Evolutionary conservation across 2,329 filamentous ascomycete species (phyloP).

Genomic region (Cytospora schulzeri): DNA sequence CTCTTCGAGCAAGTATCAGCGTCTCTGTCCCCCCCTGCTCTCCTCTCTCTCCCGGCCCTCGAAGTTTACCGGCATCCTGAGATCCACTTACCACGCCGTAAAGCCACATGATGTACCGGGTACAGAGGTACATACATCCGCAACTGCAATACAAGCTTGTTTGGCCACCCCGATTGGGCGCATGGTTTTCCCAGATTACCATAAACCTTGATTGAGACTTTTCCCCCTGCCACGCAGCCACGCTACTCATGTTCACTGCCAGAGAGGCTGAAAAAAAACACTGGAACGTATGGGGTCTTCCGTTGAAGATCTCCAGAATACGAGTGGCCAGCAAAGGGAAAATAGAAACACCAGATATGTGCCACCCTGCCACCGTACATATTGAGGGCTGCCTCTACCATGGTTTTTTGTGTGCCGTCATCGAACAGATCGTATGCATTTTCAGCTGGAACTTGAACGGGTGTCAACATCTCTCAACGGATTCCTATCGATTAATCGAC

Average conservation of each 20-base stretch:
- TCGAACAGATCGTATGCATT: neutral
- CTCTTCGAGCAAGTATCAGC: neutral
- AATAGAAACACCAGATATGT: constrained; percentile 20
- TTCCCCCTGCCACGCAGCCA: constrained; percentile 11
- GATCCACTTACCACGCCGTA: neutral
- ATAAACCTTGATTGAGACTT: constrained; percentile 13
- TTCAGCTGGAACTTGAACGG: neutral
- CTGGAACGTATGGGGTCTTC: constrained; percentile 5
- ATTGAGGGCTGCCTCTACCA: constrained; percentile 10
- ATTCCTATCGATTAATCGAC: constrained; percentile 5
- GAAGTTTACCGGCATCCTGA: neutral
- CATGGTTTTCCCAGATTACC: neutral
- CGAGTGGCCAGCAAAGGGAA: constrained; percentile 17
- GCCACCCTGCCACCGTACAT: neutral
- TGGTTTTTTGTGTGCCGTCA: neutral
- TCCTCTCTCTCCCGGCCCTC: neutral
- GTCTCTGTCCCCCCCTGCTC: neutral
- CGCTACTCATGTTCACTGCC: constrained; percentile 12
- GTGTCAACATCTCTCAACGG: neutral
- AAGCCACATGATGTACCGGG: constrained; percentile 2
- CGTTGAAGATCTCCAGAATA: constrained; percentile 15
- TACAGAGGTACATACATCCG: neutral
- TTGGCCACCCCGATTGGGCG: constrained; percentile 15
- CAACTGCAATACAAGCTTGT: neutral
- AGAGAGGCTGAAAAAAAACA: constrained; percentile 18